Evolutionary conservation across 257 asterid species (phyloP), one percentile per base, ranked within the genome.

Genomic region (Rehmannia glutinosa): DNA sequence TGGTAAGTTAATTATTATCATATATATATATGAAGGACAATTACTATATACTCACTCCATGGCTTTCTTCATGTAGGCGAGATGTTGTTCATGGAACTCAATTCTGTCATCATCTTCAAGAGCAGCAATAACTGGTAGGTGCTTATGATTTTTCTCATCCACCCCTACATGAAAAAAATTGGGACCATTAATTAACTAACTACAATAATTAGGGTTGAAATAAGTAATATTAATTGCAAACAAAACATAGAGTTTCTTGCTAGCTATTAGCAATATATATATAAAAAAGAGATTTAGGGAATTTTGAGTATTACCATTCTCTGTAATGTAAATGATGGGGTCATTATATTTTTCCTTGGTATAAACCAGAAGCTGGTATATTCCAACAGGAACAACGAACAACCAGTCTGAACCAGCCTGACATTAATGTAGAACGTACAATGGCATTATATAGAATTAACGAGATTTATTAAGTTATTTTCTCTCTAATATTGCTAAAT

Each of bases 351-450:
- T 65, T 0, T 33, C 8, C 52, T 76, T 59, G 1, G 53, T 9
- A 24, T 58, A 27, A 1, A 23, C 5, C 5, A 76, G 39, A 21
- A 76, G 66, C 43, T 65, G 36, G 51, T 59, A 53, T 7, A 76
- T 65, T 25, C 81, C 77, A 0, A 11, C 0, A 5, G 80, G 77
- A 32, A 58, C 68, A 19, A 71, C 46, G 16, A 16, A 58, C 23
- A 70, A 13, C 80, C 77, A 76, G 1, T 13, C 23, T 0, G 77
- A 76, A 39, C 30, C 32, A 50, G 32, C 56, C 69, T 63, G 46
- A 15, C 21, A 63, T 28, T 30, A 1, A 3, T n/a, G 12, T 30
- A 7, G 3, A 56, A 17, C 16, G 5, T 21, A 1, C 12, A 30
- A 30, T n/a, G 20, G 8, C 33, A 8, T 12, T 53, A 0, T 53